phyloP scores from a whole-genome alignment of 148 eudicot species.

The Arctostaphylos glauca region DNA sequence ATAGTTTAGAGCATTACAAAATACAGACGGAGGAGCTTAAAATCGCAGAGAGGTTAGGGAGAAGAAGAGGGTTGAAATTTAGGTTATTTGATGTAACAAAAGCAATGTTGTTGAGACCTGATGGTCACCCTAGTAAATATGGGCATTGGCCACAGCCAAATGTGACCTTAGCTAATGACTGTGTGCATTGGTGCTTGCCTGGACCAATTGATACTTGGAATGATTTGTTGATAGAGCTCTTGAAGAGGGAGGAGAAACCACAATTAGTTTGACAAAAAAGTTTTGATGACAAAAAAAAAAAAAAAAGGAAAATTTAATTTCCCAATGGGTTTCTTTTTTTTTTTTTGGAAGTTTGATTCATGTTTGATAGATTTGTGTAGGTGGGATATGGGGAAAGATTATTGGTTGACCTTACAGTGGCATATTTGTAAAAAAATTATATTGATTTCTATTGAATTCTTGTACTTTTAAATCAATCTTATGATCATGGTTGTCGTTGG shows the following conservation, averaged over 20 bases:
- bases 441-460: background rate
- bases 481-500: background rate
- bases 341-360: too few relatives aligned
- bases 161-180: constrained; percentile 43
- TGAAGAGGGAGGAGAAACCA: constrained; percentile 30
- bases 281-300: background rate
- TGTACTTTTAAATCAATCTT: background rate
- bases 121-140: constrained; percentile 61
- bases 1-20: constrained; percentile 35
- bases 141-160: constrained; percentile 46
- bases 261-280: background rate
- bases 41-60: constrained; percentile 38
- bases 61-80: constrained; percentile 35
- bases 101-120: constrained; percentile 56
- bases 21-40: constrained; percentile 43
- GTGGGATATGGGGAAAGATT: constrained; percentile 3
- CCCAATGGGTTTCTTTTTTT: too few relatives aligned
- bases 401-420: background rate
- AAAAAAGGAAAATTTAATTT: background rate
- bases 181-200: constrained; percentile 73
- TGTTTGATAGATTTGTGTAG: background rate
- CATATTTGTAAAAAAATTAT: background rate
- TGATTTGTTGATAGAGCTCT: constrained; percentile 54
- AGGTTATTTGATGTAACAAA: constrained; percentile 47
- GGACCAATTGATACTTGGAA: constrained; percentile 66